Conservation (phyloP, 148 eudicot genomes). For the Rhododendron simsii region DNA sequence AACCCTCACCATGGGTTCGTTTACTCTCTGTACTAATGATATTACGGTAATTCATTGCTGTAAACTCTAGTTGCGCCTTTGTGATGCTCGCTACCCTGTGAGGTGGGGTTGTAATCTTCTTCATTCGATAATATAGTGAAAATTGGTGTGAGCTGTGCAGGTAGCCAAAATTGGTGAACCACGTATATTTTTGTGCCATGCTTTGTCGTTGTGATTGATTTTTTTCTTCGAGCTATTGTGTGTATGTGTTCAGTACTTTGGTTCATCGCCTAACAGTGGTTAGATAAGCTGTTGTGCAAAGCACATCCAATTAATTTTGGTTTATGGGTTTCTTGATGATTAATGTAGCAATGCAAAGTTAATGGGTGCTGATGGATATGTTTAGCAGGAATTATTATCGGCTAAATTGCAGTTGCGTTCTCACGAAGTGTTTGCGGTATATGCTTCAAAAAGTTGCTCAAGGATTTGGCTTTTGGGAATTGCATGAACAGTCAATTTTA, state of each 20-base stretch:
- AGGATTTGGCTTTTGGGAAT: slow-evolving; percentile 22
- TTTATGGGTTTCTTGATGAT: background rate
- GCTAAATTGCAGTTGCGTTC: slow-evolving; percentile 9
- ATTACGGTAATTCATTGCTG: background rate
- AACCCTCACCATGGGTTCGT: background rate
- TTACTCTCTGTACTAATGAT: background rate
- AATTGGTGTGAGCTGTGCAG: background rate
- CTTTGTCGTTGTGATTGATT: background rate
- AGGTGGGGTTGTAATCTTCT: background rate
- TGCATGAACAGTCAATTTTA: slow-evolving; percentile 25
- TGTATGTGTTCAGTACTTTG: background rate
- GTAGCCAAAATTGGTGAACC: background rate
- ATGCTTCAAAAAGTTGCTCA: slow-evolving; percentile 19
- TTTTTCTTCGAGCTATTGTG: background rate
- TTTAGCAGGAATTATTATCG: slow-evolving; percentile 14
- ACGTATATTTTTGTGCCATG: background rate
- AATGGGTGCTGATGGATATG: background rate
- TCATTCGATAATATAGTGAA: background rate
- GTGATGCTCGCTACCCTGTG: background rate
- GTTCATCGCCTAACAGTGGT: background rate
- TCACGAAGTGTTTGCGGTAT: slow-evolving; percentile 5
- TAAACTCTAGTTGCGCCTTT: background rate
- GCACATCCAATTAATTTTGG: background rate
- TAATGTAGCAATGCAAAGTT: background rate
- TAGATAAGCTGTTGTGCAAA: background rate